Evolutionary conservation across 1,139 yeast genomes (phyloP), one percentile per base, ranked within the genome.

Genomic region (Protomyces arabidopsidicola): DNA sequence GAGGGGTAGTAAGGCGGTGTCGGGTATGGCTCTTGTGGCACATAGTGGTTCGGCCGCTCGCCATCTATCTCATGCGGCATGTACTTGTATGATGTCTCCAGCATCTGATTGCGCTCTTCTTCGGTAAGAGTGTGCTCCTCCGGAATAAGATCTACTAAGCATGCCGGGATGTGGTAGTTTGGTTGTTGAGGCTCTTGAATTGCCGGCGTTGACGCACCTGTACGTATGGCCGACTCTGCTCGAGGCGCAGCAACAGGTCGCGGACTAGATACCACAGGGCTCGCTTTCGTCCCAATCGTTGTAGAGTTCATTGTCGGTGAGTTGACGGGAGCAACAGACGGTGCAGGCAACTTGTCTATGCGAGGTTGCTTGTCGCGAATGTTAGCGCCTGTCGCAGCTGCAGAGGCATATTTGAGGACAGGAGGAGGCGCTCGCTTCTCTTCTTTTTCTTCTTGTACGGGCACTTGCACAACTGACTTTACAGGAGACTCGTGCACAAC

Each of bases 1-100:
- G 86, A 93, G 2, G 99, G 98, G 76, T 90, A 93, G 75, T 87
- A 90, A 24, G 89, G 83, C 55, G 95, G 89, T 3, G 96, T 89
- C 16, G 97, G 96, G 72, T 88, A 96, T 59, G 95, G 95, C 69
- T 85, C 84, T 54, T 81, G 79, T n/a, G 97, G 96, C 67, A 81
- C 83, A 74, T 91, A 91, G 68, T 83, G 84, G 68, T 86, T 81
- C 35, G 98, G 97, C 69, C 83, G 84, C 71, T 93, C 97, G 1
- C 96, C 87, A 73, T 91, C 95, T 67, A 85, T 82, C 1, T 97
- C 89, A 75, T 93, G 98, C 0, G 99, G 98, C 74, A 97, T 90
- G 71, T 88, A 87, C 70, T 89, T 78, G 67, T 89, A 80, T 1
- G 97, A 90, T 2, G 82, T 81, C 73, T 90, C 96, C 69, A 91